Conservation (phyloP, 2,329 filamentous ascomycete species). For the Alternaria atra region DNA sequence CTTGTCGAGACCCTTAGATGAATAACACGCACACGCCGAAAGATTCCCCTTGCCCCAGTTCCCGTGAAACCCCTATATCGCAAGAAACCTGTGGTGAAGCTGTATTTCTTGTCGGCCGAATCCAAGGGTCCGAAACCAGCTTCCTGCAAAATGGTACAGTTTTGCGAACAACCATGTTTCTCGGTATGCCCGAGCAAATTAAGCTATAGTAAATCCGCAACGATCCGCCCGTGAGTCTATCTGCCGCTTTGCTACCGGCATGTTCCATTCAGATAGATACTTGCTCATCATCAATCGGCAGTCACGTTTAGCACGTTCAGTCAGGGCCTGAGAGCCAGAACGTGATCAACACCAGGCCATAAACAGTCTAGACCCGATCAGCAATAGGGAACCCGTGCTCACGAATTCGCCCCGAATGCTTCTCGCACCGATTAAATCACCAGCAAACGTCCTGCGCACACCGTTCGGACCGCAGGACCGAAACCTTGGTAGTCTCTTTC, state of each 20-base stretch:
- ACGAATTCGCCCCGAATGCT: conserved; percentile 1
- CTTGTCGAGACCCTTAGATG: conserved; percentile 1
- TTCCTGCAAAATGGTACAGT: background rate
- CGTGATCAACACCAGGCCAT: background rate
- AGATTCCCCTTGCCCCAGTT: background rate
- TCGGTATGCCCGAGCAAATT: background rate
- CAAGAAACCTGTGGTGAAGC: background rate
- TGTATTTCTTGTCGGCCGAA: background rate
- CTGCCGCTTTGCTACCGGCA: background rate
- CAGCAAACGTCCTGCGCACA: conserved; percentile 2
- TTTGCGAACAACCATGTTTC: background rate
- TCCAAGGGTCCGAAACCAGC: background rate
- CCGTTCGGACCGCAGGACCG: background rate
- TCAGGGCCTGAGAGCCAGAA: background rate
- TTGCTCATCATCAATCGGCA: background rate
- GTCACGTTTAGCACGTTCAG: background rate
- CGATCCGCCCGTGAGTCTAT: background rate
- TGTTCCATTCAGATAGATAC: background rate
- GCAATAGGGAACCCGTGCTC: background rate
- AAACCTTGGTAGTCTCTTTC: background rate
- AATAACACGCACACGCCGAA: background rate
- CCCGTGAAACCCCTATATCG: conserved; percentile 2
- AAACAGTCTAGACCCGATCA: background rate
- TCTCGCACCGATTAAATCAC: conserved; percentile 5
- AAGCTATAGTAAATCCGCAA: background rate